Conservation (phyloP, 2,329 filamentous ascomycete species). For the Aspergillus tanneri region DNA sequence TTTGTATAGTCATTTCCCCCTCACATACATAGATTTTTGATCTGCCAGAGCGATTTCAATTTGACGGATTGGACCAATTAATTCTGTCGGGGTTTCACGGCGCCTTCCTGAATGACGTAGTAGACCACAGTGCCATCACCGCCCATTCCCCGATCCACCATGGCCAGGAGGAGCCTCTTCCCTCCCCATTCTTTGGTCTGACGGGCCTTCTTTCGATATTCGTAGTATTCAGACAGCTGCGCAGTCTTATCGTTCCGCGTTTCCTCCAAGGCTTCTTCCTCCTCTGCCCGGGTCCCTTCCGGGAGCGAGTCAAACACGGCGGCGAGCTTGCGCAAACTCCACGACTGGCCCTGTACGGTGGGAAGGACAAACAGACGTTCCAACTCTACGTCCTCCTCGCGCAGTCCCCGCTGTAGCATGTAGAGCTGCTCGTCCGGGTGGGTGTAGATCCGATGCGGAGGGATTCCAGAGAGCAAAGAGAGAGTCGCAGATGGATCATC, state of each 20-base stretch:
- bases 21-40: not conserved
- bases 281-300: constrained; percentile 12
- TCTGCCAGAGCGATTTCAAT: constrained; percentile 3
- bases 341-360: constrained; percentile 58
- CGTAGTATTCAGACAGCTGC: constrained; percentile 34
- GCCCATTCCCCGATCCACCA: constrained; percentile 51
- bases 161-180: constrained; percentile 59
- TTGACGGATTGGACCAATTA: constrained; percentile 27
- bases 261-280: constrained; percentile 13
- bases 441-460: constrained; percentile 59
- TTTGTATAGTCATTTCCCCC: not conserved
- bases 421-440: constrained; percentile 65
- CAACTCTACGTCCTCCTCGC: constrained; percentile 47
- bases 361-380: constrained; percentile 62
- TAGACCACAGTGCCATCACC: constrained; percentile 64
- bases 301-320: constrained; percentile 57
- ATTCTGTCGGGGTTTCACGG: constrained; percentile 65
- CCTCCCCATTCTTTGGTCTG: constrained; percentile 42
- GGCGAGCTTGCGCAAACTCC: constrained; percentile 57
- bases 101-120: constrained; percentile 64
- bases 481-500: constrained; percentile 32
- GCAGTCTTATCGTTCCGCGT: constrained; percentile 22
- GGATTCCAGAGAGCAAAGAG: constrained; percentile 60
- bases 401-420: constrained; percentile 53
- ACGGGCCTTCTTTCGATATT: constrained; percentile 25